These are phyloP conservation scores for Zangia roseola DNA, from an alignment of 768 basidiomycete genomes.

Conservation along the genomic window DNA sequence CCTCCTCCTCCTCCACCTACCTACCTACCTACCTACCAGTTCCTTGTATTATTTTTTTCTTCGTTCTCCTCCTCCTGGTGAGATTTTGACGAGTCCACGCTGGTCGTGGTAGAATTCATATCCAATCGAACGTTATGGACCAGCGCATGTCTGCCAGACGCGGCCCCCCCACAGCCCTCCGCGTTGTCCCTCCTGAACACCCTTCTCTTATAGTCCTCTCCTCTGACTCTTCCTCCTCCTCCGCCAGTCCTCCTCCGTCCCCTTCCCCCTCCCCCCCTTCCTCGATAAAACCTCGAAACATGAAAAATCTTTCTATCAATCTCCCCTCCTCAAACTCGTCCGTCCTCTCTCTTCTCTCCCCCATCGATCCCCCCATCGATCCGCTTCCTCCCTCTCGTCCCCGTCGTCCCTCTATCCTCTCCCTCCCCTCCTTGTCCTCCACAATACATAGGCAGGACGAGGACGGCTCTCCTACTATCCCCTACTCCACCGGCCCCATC, in stretches of 20 bases:
- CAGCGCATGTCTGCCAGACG: constrained; percentile 46
- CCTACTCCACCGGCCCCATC: constrained; percentile 79
- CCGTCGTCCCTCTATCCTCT: constrained; percentile 70
- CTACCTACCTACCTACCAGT: not conserved
- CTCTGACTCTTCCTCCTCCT: constrained; percentile 48
- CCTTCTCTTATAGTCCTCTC: constrained; percentile 50
- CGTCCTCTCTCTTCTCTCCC: constrained; percentile 42
- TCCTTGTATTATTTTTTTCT: not conserved
- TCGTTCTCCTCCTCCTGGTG: constrained; percentile 14
- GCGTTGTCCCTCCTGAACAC: constrained; percentile 54
- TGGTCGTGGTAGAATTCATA: constrained; percentile 32
- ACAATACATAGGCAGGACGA: constrained; percentile 65
- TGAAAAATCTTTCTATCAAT: constrained; percentile 74
- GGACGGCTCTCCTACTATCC: constrained; percentile 55
- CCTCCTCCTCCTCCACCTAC: constrained; percentile 1
- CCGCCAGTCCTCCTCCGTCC: constrained; percentile 49
- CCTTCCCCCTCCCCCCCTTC: constrained; percentile 50
- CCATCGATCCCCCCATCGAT: constrained; percentile 34
- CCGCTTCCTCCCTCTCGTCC: constrained; percentile 36
- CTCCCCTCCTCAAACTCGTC: constrained; percentile 64
- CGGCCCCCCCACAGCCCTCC: constrained; percentile 55
- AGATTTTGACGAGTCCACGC: constrained; percentile 29
- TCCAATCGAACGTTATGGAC: constrained; percentile 28
- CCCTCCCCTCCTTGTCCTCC: constrained; percentile 59
- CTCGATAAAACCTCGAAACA: constrained; percentile 54